Evolutionary conservation across 768 basidiomycete species (phyloP), one percentile per base, ranked within the genome.

Genomic region (Termitomyces sp.): DNA sequence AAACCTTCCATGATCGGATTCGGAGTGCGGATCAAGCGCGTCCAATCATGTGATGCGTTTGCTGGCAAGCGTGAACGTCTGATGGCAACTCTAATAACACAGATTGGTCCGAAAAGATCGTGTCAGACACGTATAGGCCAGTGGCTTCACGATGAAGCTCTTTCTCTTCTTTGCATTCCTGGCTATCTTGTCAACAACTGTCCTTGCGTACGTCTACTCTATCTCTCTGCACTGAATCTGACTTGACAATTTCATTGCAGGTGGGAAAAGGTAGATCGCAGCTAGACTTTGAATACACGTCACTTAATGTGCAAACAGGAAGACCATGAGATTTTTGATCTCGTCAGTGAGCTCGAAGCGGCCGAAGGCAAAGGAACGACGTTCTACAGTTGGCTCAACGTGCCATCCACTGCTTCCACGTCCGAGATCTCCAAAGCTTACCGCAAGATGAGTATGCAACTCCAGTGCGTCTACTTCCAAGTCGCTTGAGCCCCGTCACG

Each of bases 321-420:
- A 73, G 94, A 98, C 74, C 82, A 97, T 76, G 94, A 98, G 71
- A 95, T 98, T 38, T 98, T 98, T 66, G 95, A 97, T 72, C 79
- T 97, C 14, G 94, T 96, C 57, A 81, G 82, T 60, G 89, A 81
- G 19, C 68, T 98, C 21, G 87, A 95, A 70, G 75, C 74, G 3
- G 75, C 91, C 2, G 95, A 97, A 76, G 94, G 94, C 78, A 94
- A 89, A 67, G 92, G 88, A 33, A 92, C 89, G n/a, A 91, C 86
- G 0, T 99, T 98, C 74, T 99, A 99, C 75, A 91, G 92, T 11
- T 96, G 89, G 86, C 75, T 99, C 44, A 88, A 89, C 56, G 82
- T 97, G 1, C 75, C 91, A 3, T 71, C 85, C 4, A 84, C 85
- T 0, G 95, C 94, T 0, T 75, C 84, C 15, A 81, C 84, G 5